Evolutionary conservation across 2,329 filamentous ascomycete species (phyloP).

Genomic region (Venturia pyrina): DNA sequence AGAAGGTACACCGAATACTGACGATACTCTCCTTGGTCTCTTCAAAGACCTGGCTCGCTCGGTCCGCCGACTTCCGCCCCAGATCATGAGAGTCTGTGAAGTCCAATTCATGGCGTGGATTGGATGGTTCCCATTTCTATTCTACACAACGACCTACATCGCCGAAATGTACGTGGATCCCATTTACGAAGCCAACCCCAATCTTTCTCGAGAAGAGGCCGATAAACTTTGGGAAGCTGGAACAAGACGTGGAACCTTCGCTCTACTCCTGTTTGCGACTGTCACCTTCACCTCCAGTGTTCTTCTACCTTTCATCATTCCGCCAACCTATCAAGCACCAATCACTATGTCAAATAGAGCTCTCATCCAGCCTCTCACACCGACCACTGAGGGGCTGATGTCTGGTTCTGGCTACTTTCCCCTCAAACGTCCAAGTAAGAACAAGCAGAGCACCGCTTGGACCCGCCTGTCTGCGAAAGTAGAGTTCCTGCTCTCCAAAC

Average conservation of each 20-base stretch:
- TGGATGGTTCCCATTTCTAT: slow-evolving; percentile 90
- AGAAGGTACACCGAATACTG: slow-evolving; percentile 51
- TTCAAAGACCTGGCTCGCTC: slow-evolving; percentile 70
- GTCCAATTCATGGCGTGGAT: slow-evolving; percentile 68
- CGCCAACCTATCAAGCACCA: slow-evolving; percentile 58
- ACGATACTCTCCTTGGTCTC: slow-evolving; percentile 62
- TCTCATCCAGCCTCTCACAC: slow-evolving; percentile 18
- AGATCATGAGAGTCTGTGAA: slow-evolving; percentile 68
- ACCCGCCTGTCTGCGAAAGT: slow-evolving; percentile 11
- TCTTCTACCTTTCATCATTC: slow-evolving; percentile 74
- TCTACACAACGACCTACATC: slow-evolving; percentile 91
- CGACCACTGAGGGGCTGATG: slow-evolving; percentile 24
- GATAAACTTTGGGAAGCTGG: slow-evolving; percentile 73
- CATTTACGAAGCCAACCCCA: slow-evolving; percentile 63
- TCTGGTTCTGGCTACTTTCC: slow-evolving; percentile 14
- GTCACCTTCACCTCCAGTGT: slow-evolving; percentile 75
- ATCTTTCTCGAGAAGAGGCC: slow-evolving; percentile 67
- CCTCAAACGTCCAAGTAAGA: slow-evolving; percentile 9
- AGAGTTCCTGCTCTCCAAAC: slow-evolving; percentile 39
- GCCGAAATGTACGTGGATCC: slow-evolving; percentile 88
- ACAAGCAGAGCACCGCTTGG: slow-evolving; percentile 17
- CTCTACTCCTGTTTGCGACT: slow-evolving; percentile 77
- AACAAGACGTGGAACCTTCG: slow-evolving; percentile 80
- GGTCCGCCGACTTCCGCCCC: slow-evolving; percentile 67
- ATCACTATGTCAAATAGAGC: slow-evolving; percentile 11